phyloP scores from a whole-genome alignment of 2,329 filamentous ascomycete species.

The Neonectria neomacrospora region DNA sequence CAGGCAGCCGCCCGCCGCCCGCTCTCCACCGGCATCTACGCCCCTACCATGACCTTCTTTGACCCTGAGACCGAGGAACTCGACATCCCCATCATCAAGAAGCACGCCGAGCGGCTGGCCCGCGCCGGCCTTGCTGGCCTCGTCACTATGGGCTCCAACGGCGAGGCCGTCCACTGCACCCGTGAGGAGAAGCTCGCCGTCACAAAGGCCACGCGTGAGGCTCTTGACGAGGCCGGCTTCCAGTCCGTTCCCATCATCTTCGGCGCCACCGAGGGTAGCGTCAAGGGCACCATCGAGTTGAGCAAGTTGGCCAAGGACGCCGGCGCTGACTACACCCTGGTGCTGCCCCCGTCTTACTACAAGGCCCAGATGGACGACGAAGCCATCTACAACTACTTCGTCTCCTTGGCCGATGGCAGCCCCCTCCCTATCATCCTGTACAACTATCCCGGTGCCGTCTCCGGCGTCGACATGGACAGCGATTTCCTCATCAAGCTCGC shows the following conservation, averaged over 20 bases:
- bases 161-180: conserved; percentile 87
- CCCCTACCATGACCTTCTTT: conserved; percentile 93
- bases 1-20: conserved; percentile 57
- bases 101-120: conserved; percentile 81
- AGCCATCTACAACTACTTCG: conserved; percentile 78
- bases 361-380: conserved; percentile 79
- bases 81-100: conserved; percentile 82
- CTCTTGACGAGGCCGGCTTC: conserved; percentile 84
- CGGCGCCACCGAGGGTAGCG: conserved; percentile 83
- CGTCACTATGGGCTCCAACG: conserved; percentile 90
- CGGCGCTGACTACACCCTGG: conserved; percentile 82
- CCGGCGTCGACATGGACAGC: conserved; percentile 90
- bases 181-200: conserved; percentile 80
- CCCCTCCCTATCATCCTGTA: conserved; percentile 85
- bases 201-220: conserved; percentile 81
- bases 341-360: conserved; percentile 88
- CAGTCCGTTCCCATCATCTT: conserved; percentile 80
- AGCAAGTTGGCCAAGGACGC: conserved; percentile 73
- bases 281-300: conserved; percentile 81
- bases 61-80: conserved; percentile 84
- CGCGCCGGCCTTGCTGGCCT: conserved; percentile 82
- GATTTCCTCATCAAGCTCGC: conserved; percentile 85
- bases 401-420: conserved; percentile 77
- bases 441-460: conserved; percentile 90
- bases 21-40: conserved; percentile 85